Percentiles rank a stretch among this genome's conserved stretches.
Conservation (phyloP, 306 rosid genomes). For the Oemleria cerasiformis region DNA sequence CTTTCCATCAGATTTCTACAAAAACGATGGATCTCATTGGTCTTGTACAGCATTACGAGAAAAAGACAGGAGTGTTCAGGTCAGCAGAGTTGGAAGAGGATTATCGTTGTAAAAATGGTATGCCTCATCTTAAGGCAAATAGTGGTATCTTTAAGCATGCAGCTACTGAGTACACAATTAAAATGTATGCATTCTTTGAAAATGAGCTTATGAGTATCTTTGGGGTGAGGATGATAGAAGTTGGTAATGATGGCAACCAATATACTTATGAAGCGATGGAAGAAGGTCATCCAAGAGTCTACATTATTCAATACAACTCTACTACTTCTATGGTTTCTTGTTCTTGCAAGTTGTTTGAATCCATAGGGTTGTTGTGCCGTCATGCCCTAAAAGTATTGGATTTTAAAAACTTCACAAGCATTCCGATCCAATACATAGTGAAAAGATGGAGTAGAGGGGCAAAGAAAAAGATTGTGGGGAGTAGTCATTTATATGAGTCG, state of each 20-base stretch:
- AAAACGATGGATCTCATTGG: constrained; percentile 16
- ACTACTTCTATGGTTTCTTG: constrained; percentile 3
- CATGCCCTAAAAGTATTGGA: constrained; percentile 21
- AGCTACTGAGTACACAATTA: constrained; percentile 16
- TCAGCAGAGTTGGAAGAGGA: constrained; percentile 19
- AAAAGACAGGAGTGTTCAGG: background rate
- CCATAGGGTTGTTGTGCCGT: constrained; percentile 19
- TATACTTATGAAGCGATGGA: constrained; percentile 18
- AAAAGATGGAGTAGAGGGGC: constrained; percentile 24
- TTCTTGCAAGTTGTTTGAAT: constrained; percentile 22
- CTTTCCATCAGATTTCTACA: constrained; percentile 22
- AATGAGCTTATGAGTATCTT: constrained; percentile 18
- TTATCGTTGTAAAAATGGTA: constrained; percentile 21
- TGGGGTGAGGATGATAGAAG: constrained; percentile 20
- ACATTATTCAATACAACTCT: background rate
- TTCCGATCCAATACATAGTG: constrained; percentile 13
- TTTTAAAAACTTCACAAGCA: constrained; percentile 12
- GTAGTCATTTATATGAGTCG: background rate
- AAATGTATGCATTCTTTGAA: constrained; percentile 17
- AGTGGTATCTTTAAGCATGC: constrained; percentile 19
- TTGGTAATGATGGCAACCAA: background rate
- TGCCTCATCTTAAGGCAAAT: constrained; percentile 13
- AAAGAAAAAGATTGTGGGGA: background rate
- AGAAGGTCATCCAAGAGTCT: constrained; percentile 16
- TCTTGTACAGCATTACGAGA: constrained; percentile 18